Evolutionary conservation across 179 eudicot species (phyloP).

Genomic region (Silene coronaria): DNA sequence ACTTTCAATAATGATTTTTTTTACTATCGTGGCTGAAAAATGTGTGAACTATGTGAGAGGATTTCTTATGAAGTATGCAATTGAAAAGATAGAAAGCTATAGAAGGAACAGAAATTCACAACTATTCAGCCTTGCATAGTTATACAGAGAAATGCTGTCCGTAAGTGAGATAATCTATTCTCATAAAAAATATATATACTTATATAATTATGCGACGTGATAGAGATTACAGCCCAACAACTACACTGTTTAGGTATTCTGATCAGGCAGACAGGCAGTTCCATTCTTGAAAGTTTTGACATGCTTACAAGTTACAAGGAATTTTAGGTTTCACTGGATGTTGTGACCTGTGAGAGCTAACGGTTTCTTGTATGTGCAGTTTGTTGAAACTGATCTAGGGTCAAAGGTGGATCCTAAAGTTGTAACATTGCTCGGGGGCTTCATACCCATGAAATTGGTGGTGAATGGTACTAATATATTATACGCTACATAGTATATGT

Average conservation of each 20-base stretch:
- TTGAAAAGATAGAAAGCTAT: neutral
- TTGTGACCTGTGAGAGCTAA: neutral
- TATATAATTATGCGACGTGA: neutral
- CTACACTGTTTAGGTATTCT: neutral
- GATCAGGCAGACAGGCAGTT: neutral
- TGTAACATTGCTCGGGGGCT: conserved; percentile 51
- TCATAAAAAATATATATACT: neutral
- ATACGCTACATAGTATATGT: neutral
- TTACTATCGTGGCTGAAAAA: neutral
- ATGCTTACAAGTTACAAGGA: neutral
- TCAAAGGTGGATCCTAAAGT: conserved; percentile 33
- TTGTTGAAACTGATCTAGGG: conserved; percentile 59
- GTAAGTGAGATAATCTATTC: neutral
- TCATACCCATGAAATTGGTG: conserved; percentile 67
- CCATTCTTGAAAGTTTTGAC: neutral
- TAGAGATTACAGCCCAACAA: neutral
- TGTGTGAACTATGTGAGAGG: neutral
- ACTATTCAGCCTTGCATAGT: neutral
- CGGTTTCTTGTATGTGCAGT: conserved; percentile 44
- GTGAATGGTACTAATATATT: conserved; percentile 50
- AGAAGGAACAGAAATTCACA: too few relatives aligned
- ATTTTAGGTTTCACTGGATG: conserved; percentile 6
- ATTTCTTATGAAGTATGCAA: neutral
- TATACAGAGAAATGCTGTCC: neutral
- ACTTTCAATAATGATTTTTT: neutral